Conservation (phyloP, 1,284 basidiomycete genomes). For the Lentinula novae-zelandiae region DNA sequence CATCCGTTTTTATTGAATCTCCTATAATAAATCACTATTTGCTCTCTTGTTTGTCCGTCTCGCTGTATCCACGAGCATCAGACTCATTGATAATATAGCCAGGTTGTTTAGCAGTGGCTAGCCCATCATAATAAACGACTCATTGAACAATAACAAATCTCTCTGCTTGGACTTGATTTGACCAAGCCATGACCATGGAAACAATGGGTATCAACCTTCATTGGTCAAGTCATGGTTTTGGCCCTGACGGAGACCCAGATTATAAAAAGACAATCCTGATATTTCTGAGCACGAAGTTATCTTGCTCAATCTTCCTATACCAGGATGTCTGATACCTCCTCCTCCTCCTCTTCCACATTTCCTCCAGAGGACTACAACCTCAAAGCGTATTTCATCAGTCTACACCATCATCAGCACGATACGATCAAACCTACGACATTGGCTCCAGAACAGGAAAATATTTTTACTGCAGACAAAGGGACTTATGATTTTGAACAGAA, state of each 20-base stretch:
- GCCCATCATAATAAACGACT: neutral
- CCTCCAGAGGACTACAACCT: neutral
- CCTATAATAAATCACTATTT: neutral
- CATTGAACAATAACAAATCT: neutral
- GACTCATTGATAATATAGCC: no score
- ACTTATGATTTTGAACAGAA: conserved; percentile 1
- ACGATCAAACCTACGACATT: neutral
- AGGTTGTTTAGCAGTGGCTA: no score
- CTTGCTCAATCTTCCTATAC: neutral
- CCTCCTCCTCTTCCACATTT: neutral
- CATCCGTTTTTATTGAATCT: conserved; percentile 29
- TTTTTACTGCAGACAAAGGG: neutral
- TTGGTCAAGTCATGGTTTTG: neutral
- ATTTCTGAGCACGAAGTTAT: no score
- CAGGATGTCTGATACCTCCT: neutral
- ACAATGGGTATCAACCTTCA: neutral
- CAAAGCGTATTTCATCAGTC: neutral
- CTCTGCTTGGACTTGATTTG: neutral
- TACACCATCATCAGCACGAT: neutral
- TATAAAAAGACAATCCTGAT: no score
- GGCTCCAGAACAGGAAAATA: neutral
- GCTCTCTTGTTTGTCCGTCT: neutral
- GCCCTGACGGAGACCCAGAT: no score
- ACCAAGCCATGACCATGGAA: neutral
- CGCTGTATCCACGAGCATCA: neutral